Evolutionary conservation across 2,329 filamentous ascomycete genomes (phyloP).

Genomic region (Fusarium nurragi): DNA sequence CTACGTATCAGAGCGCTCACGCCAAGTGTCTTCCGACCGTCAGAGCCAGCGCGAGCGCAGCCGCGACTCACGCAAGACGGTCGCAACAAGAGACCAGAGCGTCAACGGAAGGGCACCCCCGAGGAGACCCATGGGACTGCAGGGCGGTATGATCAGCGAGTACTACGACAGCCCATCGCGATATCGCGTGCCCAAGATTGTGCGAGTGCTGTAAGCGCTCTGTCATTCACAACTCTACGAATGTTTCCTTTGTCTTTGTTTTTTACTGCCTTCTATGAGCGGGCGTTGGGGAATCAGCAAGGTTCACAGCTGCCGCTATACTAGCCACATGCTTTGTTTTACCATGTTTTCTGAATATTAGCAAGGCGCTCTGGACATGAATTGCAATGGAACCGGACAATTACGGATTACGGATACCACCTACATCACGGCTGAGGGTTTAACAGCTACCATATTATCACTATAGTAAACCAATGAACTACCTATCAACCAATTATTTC

Average conservation of each 20-base stretch:
- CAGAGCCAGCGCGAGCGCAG: constrained; percentile 28
- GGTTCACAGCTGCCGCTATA: constrained; percentile 23
- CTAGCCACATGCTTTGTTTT: constrained; percentile 9
- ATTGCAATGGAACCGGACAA: constrained; percentile 17
- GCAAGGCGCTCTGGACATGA: constrained; percentile 34
- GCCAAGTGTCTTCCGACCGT: constrained; percentile 29
- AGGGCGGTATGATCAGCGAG: constrained; percentile 37
- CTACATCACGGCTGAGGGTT: constrained; percentile 21
- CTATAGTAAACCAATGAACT: constrained; percentile 22
- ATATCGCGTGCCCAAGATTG: constrained; percentile 36
- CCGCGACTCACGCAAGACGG: constrained; percentile 24
- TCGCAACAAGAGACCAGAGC: constrained; percentile 18
- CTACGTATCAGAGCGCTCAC: constrained; percentile 22
- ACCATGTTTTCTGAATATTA: constrained; percentile 21
- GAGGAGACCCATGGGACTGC: constrained; percentile 22
- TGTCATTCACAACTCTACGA: neutral
- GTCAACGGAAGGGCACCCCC: constrained; percentile 11
- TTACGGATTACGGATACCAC: constrained; percentile 30
- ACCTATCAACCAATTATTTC: constrained; percentile 5
- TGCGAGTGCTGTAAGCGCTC: constrained; percentile 28
- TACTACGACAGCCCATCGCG: constrained; percentile 40
- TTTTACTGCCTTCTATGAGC: constrained; percentile 4
- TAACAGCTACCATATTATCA: constrained; percentile 31
- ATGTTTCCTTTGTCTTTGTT: constrained; percentile 10
- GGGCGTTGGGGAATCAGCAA: constrained; percentile 14